Percentiles rank a stretch among this genome's conserved stretches.
Evolutionary conservation across 768 basidiomycete genomes (phyloP).

Genomic region (Termitomyces sp.): DNA sequence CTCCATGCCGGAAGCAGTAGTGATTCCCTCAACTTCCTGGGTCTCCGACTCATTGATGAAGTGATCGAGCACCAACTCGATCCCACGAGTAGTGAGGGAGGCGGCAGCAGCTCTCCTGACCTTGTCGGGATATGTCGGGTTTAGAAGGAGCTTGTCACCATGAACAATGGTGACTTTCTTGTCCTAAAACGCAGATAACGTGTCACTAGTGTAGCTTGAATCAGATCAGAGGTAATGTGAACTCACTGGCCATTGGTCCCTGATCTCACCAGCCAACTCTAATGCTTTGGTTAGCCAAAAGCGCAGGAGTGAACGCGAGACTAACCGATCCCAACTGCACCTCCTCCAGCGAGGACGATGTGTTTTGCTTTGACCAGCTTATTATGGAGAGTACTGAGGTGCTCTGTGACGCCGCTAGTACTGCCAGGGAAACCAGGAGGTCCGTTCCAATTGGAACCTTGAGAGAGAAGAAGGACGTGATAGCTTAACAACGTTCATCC

Average conservation of each 20-base stretch:
- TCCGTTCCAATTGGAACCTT: constrained; percentile 52
- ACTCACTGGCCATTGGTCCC: constrained; percentile 35
- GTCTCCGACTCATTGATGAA: constrained; percentile 43
- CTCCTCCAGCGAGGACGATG: constrained; percentile 54
- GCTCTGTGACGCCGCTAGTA: constrained; percentile 22
- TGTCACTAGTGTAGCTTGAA: background rate
- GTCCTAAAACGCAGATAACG: constrained; percentile 21
- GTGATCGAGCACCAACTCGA: constrained; percentile 51
- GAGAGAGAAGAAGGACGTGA: constrained; percentile 54
- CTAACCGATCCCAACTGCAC: constrained; percentile 49
- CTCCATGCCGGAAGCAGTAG: constrained; percentile 44
- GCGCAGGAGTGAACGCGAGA: background rate
- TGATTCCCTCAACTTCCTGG: constrained; percentile 34
- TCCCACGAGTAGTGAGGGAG: constrained; percentile 36
- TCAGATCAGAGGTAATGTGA: constrained; percentile 7
- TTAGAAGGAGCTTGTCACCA: constrained; percentile 44
- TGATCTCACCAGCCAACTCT: constrained; percentile 43
- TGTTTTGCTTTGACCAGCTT: constrained; percentile 33
- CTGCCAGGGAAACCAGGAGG: constrained; percentile 41
- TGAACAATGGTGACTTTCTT: constrained; percentile 65
- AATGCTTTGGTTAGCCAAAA: background rate
- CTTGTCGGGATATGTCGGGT: constrained; percentile 49
- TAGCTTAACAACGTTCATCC: constrained; percentile 25
- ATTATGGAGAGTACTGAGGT: constrained; percentile 23
- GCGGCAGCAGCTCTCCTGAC: constrained; percentile 44